phyloP scores from a whole-genome alignment of 345 rosid genomes.

The Pistacia integerrima region DNA sequence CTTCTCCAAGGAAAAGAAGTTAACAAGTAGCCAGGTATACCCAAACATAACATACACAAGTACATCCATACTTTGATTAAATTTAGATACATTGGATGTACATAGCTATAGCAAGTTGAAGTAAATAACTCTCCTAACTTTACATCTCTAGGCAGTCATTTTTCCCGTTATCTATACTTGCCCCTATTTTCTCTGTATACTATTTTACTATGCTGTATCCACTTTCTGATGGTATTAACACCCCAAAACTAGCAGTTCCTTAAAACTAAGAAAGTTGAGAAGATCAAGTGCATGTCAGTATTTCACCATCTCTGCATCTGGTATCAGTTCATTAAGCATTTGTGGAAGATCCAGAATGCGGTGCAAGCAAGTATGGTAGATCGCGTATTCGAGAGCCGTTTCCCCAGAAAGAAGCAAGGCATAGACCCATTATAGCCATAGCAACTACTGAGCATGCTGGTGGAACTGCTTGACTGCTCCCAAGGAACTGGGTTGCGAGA shows the following conservation, averaged over 20 bases:
- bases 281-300: not conserved
- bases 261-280: not conserved
- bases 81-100: not conserved
- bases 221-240: not conserved
- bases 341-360: conserved; percentile 37
- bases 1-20: too few relatives aligned
- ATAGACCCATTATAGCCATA: conserved; percentile 97
- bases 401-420: conserved; percentile 95
- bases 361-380: conserved; percentile 40
- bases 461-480: conserved; percentile 89
- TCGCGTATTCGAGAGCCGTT: conserved; percentile 66
- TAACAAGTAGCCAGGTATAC: too few relatives aligned
- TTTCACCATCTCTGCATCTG: not conserved
- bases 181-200: not conserved
- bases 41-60: not conserved
- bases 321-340: conserved; percentile 23
- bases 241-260: not conserved
- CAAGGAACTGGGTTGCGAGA: conserved; percentile 83
- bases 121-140: not conserved
- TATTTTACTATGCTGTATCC: not conserved
- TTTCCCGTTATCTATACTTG: not conserved
- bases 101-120: not conserved
- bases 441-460: conserved; percentile 95
- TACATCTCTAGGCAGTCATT: not conserved
- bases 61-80: not conserved